Evolutionary conservation across 2,329 filamentous ascomycete species (phyloP), one percentile per base, ranked within the genome.

Genomic region (Fusarium poae): DNA sequence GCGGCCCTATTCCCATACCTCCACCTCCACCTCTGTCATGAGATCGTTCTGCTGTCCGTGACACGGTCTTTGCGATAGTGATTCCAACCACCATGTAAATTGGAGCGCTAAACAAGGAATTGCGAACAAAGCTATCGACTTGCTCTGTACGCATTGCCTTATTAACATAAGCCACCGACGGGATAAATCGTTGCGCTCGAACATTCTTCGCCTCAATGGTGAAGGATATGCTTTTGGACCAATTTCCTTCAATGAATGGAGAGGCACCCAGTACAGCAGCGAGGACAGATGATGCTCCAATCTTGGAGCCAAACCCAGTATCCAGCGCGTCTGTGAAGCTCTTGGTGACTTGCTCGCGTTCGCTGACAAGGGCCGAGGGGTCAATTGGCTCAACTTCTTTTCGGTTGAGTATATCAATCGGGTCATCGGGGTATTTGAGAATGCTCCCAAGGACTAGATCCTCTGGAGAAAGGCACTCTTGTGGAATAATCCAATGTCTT

Each of bases 401-500:
- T 51, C 62, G 49, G 21, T 67, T 67, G 3, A 67, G 57, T 18
- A 65, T 51, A n/a, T 67, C 62, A 27, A 67, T 58, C 11, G 62
- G 51, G 21, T 67, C 62, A 16, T 56, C 58, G 40, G 65, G 65
- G 25, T 45, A 54, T 40, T 65, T 67, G 18, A 67, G 46, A 18
- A 65, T 42, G 43, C 23, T 62, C 7, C 65, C 65, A 7, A 67
- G 57, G 21, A 49, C 56, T 13, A 67, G n/a, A 23, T 67, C 65
- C 2, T 52, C 49, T 27, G 62, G 62, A 20, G 46, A 18, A 8
- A 67, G 57, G 8, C 52, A 62, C 37, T 62, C 62, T 20, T 62
- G 65, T 15, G 65, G 62, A 37, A 67, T 52, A 9, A 67, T 67
- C 65, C 65, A 67, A 40, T 67, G 46, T 29, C 61, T 67, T 40